phyloP scores from a whole-genome alignment of 2,329 filamentous ascomycete genomes.

The Aspergillus sp. region DNA sequence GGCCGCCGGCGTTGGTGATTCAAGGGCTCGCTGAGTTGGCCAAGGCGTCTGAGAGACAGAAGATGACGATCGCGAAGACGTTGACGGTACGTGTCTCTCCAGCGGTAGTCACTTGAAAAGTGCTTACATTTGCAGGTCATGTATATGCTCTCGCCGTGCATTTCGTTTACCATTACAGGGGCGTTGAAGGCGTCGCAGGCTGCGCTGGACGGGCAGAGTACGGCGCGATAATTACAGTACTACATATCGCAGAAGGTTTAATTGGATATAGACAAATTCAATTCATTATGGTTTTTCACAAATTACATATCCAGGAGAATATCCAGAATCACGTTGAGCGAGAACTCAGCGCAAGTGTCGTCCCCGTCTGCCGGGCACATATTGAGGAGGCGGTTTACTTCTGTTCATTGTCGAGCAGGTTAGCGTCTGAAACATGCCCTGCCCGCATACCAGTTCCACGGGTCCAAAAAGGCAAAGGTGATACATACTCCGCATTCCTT shows the following conservation, averaged over 20 bases:
- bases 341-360: neutral
- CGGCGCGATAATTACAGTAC: neutral
- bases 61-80: constrained; percentile 56
- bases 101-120: too few relatives aligned
- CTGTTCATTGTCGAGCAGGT: constrained; percentile 9
- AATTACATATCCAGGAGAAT: constrained; percentile 12
- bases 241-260: neutral
- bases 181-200: constrained; percentile 31
- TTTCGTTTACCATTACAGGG: constrained; percentile 33
- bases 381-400: constrained; percentile 20
- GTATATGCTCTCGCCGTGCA: constrained; percentile 32
- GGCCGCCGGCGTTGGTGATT: constrained; percentile 56
- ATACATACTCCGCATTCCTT: constrained; percentile 41
- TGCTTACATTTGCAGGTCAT: constrained; percentile 24
- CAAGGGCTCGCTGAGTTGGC: constrained; percentile 53
- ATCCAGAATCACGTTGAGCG: constrained; percentile 11
- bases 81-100: constrained; percentile 42
- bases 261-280: neutral
- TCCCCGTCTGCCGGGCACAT: constrained; percentile 8
- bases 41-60: constrained; percentile 45
- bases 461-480: neutral
- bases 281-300: neutral
- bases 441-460: neutral
- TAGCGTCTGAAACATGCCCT: too few relatives aligned
- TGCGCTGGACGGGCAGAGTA: neutral